Evolutionary conservation across 352 stramenopile species (phyloP).

Genomic region (Peronosclerospora sorghi): DNA sequence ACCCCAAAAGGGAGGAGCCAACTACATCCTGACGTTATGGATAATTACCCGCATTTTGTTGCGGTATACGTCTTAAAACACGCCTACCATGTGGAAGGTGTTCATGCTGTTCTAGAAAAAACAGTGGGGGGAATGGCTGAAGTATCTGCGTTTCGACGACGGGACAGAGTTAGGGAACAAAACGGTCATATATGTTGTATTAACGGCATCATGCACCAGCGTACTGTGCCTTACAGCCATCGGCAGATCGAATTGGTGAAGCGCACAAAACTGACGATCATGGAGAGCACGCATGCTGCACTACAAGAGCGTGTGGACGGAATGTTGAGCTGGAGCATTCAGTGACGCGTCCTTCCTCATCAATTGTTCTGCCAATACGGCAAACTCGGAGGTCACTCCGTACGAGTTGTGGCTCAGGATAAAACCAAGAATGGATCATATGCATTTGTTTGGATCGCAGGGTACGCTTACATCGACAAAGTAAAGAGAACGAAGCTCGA

Average conservation of each 20-base stretch:
- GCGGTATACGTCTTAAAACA: background rate
- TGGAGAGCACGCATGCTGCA: conserved; percentile 5
- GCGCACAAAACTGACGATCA: conserved; percentile 4
- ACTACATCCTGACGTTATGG: conserved; percentile 1
- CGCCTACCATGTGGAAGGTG: background rate
- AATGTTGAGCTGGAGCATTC: too few relatives aligned
- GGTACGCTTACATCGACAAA: conserved; percentile 19
- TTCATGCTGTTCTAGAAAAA: conserved; percentile 4
- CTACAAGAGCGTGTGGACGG: conserved; percentile 11
- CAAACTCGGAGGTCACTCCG: conserved; percentile 2
- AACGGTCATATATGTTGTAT: too few relatives aligned
- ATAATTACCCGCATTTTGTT: background rate
- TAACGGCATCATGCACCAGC: conserved; percentile 12
- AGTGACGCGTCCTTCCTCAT: conserved; percentile 7
- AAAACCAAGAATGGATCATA: conserved; percentile 4
- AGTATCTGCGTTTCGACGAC: conserved; percentile 18
- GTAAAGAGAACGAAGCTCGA: background rate
- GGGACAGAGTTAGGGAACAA: conserved; percentile 20
- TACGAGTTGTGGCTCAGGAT: conserved; percentile 11
- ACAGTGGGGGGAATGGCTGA: conserved; percentile 11
- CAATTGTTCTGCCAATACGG: conserved; percentile 5
- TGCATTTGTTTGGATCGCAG: conserved; percentile 20
- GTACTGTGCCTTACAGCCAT: conserved; percentile 4
- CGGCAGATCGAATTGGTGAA: conserved; percentile 13
- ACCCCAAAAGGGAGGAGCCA: conserved; percentile 2